These are phyloP conservation scores for Salix caprea DNA, from an alignment of 345 rosid species.

Conservation along the genomic window DNA sequence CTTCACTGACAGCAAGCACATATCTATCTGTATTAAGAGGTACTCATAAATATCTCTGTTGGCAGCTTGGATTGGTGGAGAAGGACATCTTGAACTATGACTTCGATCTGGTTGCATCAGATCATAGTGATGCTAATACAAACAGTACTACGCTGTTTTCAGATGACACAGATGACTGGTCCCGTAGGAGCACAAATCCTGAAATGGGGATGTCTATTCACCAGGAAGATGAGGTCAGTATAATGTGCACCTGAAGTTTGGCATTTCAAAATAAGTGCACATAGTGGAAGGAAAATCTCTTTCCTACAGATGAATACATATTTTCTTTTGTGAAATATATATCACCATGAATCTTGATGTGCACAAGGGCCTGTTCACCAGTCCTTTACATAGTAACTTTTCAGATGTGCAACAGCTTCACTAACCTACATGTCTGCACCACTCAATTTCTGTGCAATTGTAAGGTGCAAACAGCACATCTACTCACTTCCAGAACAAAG, in stretches of 20 bases:
- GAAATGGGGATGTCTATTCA: conserved; percentile 53
- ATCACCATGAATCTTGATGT: no score
- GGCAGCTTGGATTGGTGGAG: conserved; percentile 93
- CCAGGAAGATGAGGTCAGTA: conserved; percentile 74
- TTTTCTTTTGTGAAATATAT: no score
- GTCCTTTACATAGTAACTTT: no score
- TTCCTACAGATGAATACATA: neutral
- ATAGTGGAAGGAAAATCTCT: neutral
- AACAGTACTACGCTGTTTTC: conserved; percentile 84
- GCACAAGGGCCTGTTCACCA: no score
- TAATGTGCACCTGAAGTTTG: neutral
- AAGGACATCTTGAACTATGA: conserved; percentile 85
- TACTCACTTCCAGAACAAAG: no score
- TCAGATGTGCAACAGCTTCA: no score
- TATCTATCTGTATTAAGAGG: conserved; percentile 1
- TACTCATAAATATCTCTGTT: conserved; percentile 21
- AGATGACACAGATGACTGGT: conserved; percentile 92
- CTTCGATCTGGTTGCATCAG: conserved; percentile 76
- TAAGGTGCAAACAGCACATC: no score
- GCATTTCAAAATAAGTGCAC: neutral
- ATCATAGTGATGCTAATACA: conserved; percentile 92
- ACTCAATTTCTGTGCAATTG: no score
- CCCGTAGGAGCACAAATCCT: conserved; percentile 49
- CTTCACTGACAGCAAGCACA: conserved; percentile 2
- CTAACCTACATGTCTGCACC: no score